Base-by-base conservation (phyloP, 2,329 filamentous ascomycete genomes). In the Neofusicoccum ribis region DNA sequence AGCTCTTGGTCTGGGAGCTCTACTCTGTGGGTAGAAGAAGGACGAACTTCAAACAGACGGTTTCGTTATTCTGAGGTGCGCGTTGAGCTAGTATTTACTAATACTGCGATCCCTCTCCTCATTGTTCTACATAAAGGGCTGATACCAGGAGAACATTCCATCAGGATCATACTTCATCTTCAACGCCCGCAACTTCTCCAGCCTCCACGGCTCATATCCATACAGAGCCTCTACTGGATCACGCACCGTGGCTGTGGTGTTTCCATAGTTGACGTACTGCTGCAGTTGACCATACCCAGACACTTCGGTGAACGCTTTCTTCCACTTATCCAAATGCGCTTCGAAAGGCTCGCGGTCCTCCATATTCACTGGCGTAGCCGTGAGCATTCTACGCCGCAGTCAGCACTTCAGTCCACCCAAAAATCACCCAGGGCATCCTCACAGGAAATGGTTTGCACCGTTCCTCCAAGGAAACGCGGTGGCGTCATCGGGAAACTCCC, bases 151-250 rank as follows among this genome's bases (percentile, higher is more conserved):
- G 44, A 78, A 76, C 49, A 58, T 65, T 0, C 71, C 68, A 14
- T 72, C 54, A 0, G 75, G 75, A 65, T 79, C 77, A 52, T 75
- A 78, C 61, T 70, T 70, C 23, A 65, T 66, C 66, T 79, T 79
- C 37, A 79, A 63, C 0, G 61, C 67, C 64, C 68, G 65, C 8
- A 79, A 69, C 63, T 69, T 73, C 44, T 73, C 60, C 46, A 76
- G 61, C 20, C 74, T 67, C 73, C 74, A 76, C 3, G 65, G 12
- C 60, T 77, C 72, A 17, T 72, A 72, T 1, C 76, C 76, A 64
- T 78, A 79, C 65, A 73, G 68, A 0, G 66, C 67, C 62, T 73
- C 66, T 12, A 70, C 66, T 1, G 66, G 66, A 62, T 78, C 76
- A 66, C 1, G 66, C 64, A 62, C 77, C 75, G 70, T 69, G 2